These are phyloP conservation scores for Pilaira anomala DNA, from an alignment of 192 early-diverging fungal species.

Conservation along the genomic window DNA sequence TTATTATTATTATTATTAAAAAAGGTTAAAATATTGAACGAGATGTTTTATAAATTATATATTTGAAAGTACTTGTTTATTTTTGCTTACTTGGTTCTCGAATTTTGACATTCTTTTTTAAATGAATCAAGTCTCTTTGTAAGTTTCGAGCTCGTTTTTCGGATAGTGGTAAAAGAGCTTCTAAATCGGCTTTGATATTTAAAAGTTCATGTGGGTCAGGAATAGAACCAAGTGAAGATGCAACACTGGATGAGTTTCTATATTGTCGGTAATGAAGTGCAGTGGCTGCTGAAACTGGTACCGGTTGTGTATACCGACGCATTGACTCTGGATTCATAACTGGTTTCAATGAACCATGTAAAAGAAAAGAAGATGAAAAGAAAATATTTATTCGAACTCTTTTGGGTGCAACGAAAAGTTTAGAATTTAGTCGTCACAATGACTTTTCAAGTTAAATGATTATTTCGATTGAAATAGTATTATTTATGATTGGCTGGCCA, in stretches of 20 bases:
- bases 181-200: constrained; percentile 25
- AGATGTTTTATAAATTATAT: background rate
- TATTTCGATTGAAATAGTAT: no score
- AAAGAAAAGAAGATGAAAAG: no score
- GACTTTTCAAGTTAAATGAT: no score
- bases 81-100: background rate
- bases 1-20: background rate
- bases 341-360: no score
- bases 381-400: no score
- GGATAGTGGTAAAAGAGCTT: constrained; percentile 18
- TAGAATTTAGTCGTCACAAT: no score
- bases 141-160: constrained; percentile 15
- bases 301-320: constrained; percentile 17
- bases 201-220: constrained; percentile 23
- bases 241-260: constrained; percentile 6
- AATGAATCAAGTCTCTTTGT: constrained; percentile 6
- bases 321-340: constrained; percentile 17
- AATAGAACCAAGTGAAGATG: constrained; percentile 21
- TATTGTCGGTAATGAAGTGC: constrained; percentile 16
- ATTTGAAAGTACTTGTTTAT: no score
- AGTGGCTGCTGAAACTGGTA: constrained; percentile 16
- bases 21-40: background rate
- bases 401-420: no score
- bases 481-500: no score
- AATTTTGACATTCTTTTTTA: constrained; percentile 16